Evolutionary conservation across 805 yeast species (phyloP).

Genomic region (Zygoascus ofunaensis): DNA sequence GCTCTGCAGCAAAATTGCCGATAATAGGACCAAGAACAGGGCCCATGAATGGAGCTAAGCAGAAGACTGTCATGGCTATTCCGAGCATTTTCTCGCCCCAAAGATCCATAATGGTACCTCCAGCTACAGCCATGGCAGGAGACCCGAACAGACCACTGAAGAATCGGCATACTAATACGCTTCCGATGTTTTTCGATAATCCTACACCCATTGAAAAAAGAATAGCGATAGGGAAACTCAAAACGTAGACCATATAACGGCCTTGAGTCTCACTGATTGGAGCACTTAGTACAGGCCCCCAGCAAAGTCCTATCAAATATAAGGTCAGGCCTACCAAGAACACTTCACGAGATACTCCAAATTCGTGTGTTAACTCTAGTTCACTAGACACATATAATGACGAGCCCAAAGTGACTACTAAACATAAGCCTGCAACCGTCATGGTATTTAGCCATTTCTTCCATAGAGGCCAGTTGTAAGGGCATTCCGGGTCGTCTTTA

Average conservation of each 20-base stretch:
- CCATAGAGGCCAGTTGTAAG: constrained; percentile 42
- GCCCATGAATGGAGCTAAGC: constrained; percentile 72
- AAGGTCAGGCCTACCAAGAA: constrained; percentile 41
- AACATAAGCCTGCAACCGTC: constrained; percentile 35
- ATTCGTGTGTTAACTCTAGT: constrained; percentile 32
- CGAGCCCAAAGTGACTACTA: constrained; percentile 49
- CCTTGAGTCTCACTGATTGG: constrained; percentile 71
- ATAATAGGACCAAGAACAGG: constrained; percentile 63
- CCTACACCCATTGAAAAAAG: constrained; percentile 45
- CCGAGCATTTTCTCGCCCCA: constrained; percentile 62
- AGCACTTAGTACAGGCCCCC: constrained; percentile 55
- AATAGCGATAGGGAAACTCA: constrained; percentile 44
- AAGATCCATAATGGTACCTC: constrained; percentile 74
- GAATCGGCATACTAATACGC: constrained; percentile 53
- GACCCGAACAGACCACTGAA: constrained; percentile 70
- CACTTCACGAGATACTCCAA: constrained; percentile 36
- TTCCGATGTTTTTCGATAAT: constrained; percentile 23
- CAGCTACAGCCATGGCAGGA: constrained; percentile 76
- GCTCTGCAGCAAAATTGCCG: constrained; percentile 49
- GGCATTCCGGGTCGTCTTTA: constrained; percentile 50
- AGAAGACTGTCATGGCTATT: constrained; percentile 62
- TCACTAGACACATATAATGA: constrained; percentile 41
- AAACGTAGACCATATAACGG: constrained; percentile 52
- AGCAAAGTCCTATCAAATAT: constrained; percentile 52
- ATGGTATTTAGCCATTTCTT: constrained; percentile 34